These are phyloP conservation scores for Phalaenopsis aphrodite DNA, from an alignment of 106 monocot species.

Conservation along the genomic window DNA sequence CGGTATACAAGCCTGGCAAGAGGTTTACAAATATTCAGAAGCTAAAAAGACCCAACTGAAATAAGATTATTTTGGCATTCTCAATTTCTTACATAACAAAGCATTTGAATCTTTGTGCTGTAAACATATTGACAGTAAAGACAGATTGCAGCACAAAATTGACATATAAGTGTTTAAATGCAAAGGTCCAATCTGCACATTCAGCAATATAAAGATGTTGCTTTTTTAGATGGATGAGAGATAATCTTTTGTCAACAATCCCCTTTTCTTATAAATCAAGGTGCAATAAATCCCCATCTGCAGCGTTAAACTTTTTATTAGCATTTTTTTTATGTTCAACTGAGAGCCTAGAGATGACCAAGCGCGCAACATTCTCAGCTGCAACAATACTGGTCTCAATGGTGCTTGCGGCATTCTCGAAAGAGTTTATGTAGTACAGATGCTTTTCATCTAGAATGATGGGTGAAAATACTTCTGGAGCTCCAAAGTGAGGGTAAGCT, in stretches of 20 bases:
- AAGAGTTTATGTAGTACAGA: slow-evolving; percentile 94
- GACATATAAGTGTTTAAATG: background rate
- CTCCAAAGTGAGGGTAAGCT: slow-evolving; percentile 86
- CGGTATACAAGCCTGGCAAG: no score
- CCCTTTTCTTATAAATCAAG: slow-evolving; percentile 16
- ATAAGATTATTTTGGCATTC: no score
- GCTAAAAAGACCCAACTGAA: no score
- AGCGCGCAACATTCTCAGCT: slow-evolving; percentile 83
- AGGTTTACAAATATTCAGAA: no score
- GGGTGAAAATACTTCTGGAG: slow-evolving; percentile 90
- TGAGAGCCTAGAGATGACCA: slow-evolving; percentile 66
- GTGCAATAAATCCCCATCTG: slow-evolving; percentile 16
- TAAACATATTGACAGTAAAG: no score
- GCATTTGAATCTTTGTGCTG: no score
- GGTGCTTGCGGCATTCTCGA: slow-evolving; percentile 92
- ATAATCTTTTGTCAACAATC: background rate
- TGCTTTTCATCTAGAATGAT: slow-evolving; percentile 68
- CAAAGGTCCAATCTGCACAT: background rate
- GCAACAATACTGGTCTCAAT: slow-evolving; percentile 88
- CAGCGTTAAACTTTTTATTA: background rate
- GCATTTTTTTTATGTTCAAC: background rate
- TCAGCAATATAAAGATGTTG: background rate
- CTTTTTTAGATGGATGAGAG: background rate
- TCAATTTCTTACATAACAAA: no score
- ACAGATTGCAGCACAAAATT: background rate